A percentile compares a stretch with the other conserved stretches of the same genome.
phyloP scores from a whole-genome alignment of 2,329 filamentous ascomycete species.

The Orbilia brochopaga region DNA sequence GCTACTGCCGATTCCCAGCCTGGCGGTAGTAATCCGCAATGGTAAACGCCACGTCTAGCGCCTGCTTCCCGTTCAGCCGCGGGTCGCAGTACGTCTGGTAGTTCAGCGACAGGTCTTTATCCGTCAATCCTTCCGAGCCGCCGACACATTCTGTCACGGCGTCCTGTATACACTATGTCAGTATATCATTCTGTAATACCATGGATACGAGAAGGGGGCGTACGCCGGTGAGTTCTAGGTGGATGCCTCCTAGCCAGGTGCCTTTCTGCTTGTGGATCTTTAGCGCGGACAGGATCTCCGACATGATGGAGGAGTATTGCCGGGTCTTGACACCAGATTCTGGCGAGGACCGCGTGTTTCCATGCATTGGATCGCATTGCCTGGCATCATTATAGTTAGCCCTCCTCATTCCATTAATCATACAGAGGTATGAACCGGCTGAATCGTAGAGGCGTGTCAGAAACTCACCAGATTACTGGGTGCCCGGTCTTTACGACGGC shows the following conservation, averaged over 20 bases:
- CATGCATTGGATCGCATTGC: conserved; percentile 99
- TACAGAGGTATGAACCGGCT: no score
- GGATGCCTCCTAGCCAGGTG: conserved; percentile 89
- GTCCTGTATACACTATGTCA: conserved; percentile 61
- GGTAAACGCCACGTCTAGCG: conserved; percentile 89
- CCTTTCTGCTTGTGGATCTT: conserved; percentile 81
- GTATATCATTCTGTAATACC: neutral
- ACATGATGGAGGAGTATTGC: conserved; percentile 86
- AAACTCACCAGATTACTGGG: conserved; percentile 56
- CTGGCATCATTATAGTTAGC: no score
- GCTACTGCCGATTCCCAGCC: conserved; percentile 55
- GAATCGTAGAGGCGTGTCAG: neutral
- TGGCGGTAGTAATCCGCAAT: conserved; percentile 80
- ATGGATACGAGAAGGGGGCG: conserved; percentile 9
- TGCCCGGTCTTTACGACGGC: conserved; percentile 81
- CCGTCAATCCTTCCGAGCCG: conserved; percentile 82
- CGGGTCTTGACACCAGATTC: conserved; percentile 85
- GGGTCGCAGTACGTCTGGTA: conserved; percentile 98
- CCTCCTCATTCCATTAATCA: no score
- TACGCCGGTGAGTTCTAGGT: conserved; percentile 85
- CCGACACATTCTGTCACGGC: conserved; percentile 95
- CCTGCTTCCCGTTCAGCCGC: conserved; percentile 94
- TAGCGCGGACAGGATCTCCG: conserved; percentile 81
- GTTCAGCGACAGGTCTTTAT: conserved; percentile 85
- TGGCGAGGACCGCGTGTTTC: conserved; percentile 73